Percentiles rank a stretch among this genome's conserved stretches.
Evolutionary conservation across 2,329 filamentous ascomycete genomes (phyloP).

Genomic region (Sclerotinia glacialis): DNA sequence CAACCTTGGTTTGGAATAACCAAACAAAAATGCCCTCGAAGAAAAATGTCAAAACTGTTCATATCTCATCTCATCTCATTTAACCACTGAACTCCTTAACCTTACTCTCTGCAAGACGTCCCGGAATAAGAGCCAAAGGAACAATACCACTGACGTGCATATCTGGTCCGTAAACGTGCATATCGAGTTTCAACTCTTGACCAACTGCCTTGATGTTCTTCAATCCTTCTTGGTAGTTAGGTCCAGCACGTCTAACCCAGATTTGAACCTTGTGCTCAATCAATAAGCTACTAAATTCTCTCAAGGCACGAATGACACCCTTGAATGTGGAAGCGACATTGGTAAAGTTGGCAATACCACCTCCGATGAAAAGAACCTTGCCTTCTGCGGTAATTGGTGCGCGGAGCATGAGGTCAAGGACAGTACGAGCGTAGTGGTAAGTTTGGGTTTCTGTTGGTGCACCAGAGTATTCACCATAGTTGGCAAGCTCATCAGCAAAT

Average conservation of each 20-base stretch:
- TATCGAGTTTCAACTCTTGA: slow-evolving; percentile 88
- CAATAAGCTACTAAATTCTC: slow-evolving; percentile 81
- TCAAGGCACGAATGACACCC: slow-evolving; percentile 94
- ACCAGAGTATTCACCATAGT: slow-evolving; percentile 99
- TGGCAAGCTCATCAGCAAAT: slow-evolving; percentile 93
- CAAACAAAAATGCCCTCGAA: slow-evolving; percentile 30
- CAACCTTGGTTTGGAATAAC: slow-evolving; percentile 23
- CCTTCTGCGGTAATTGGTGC: slow-evolving; percentile 80
- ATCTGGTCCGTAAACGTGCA: slow-evolving; percentile 83
- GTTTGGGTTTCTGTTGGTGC: slow-evolving; percentile 98
- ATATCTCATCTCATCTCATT: slow-evolving; percentile 23
- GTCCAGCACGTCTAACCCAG: slow-evolving; percentile 86
- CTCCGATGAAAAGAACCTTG: slow-evolving; percentile 99
- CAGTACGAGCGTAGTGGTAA: slow-evolving; percentile 97
- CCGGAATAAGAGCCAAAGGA: slow-evolving; percentile 75
- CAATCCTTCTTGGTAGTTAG: slow-evolving; percentile 99
- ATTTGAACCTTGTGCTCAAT: slow-evolving; percentile 97
- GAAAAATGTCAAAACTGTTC: slow-evolving; percentile 27
- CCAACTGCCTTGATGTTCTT: slow-evolving; percentile 99
- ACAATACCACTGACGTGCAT: slow-evolving; percentile 95
- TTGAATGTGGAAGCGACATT: slow-evolving; percentile 99
- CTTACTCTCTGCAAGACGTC: slow-evolving; percentile 60
- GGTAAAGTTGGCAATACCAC: slow-evolving; percentile 99
- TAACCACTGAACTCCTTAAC: slow-evolving; percentile 54
- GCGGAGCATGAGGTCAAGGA: slow-evolving; percentile 95